Evolutionary conservation across 2,329 filamentous ascomycete species (phyloP), one percentile per base, ranked within the genome.

Genomic region (Epichloe hybrida): DNA sequence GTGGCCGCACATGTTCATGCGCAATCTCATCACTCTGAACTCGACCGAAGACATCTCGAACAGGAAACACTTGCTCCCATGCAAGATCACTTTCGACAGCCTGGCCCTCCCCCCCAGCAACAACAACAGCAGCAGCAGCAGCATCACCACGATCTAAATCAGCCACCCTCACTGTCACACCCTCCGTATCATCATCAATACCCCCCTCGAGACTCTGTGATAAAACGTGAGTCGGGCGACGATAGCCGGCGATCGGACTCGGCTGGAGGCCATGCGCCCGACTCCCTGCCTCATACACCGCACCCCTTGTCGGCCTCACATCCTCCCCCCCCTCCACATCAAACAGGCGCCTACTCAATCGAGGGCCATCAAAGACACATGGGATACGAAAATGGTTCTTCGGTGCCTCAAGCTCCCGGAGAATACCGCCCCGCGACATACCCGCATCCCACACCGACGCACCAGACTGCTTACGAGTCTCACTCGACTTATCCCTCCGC

Each of bases 11-110:
- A 61, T 53, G 62, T 61, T 55, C 63, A 64, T 53, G 55, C 58
- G 50, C 61, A 61, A 50, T 58, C 59, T 53, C 66, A 67, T 48
- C 66, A 66, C 53, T 57, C 61, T 51, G 73, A 79, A 60, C 51
- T 60, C 56, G 75, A 80, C 58, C 76, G 76, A 63, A 75, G 76
- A 57, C 73, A 75, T 59, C 72, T 77, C 74, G 77, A 79, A 49
- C 73, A 70, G 64, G 76, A 78, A 57, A 67, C 70, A 51, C 77
- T 73, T 60, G 68, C 73, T 61, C 71, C 73, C 56, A 73, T 76
- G 65, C 76, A 77, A 64, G 76, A 80, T 60, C 73, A 71, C 49
- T 72, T 73, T 58, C 64, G 61, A 36, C 63, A 63, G 50, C 59
- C 57, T 34, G 59, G 54, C n/a, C 58, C 54, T 17, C 31, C 15